Percentiles rank a stretch among this genome's conserved stretches.
These are phyloP conservation scores for Corylus avellana DNA, from an alignment of 306 rosid genomes.

Conservation along the genomic window DNA sequence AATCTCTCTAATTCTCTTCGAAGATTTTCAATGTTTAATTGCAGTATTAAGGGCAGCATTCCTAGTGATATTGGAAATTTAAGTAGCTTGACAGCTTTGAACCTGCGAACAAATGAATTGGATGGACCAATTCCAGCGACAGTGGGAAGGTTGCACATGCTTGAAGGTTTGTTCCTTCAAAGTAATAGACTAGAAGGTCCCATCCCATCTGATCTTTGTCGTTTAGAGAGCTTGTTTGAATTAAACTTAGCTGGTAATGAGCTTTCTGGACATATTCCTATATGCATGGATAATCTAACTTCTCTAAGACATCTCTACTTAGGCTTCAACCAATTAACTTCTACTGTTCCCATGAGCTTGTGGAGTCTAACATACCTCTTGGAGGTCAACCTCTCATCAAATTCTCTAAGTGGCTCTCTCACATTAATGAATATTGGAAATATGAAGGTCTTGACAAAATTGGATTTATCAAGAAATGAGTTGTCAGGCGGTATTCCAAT, in stretches of 20 bases:
- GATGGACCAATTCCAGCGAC: conserved; percentile 34
- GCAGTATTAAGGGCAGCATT: conserved; percentile 29
- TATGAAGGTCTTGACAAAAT: conserved; percentile 7
- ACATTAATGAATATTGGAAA: conserved; percentile 13
- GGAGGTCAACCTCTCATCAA: too few relatives aligned
- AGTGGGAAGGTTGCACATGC: conserved; percentile 18
- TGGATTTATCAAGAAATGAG: conserved; percentile 38
- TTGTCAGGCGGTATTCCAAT: conserved; percentile 22
- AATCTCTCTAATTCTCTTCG: conserved; percentile 35
- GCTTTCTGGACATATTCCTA: conserved; percentile 31
- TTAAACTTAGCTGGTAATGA: conserved; percentile 23
- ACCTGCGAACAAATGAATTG: conserved; percentile 18
- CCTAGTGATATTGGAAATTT: conserved; percentile 20
- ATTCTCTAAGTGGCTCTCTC: conserved; percentile 6
- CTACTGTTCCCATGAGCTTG: too few relatives aligned
- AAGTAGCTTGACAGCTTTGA: neutral
- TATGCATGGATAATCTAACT: conserved; percentile 31
- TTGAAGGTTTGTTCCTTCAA: conserved; percentile 28
- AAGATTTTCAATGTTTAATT: neutral
- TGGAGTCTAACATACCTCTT: too few relatives aligned
- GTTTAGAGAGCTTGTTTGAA: conserved; percentile 8
- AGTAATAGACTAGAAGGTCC: neutral
- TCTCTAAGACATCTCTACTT: conserved; percentile 26
- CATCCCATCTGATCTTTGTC: conserved; percentile 32
- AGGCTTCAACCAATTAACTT: conserved; percentile 25